Base-by-base conservation (phyloP, 176 grass and related monocot species). In the Musa itinerans region DNA sequence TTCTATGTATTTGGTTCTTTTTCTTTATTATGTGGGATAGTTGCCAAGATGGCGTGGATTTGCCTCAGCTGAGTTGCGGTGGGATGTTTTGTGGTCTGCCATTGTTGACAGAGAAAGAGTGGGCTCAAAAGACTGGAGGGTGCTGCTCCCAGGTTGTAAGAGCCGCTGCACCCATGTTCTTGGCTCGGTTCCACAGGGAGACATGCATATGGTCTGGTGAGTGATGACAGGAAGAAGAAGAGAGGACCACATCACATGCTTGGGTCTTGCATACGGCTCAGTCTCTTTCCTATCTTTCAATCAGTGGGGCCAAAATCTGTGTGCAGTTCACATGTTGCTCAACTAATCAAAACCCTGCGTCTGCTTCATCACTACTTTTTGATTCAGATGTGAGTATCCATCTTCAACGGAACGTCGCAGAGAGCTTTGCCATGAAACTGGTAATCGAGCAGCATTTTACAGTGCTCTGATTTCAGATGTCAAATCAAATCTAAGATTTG, bases 141-240 rank as follows among this genome's bases (percentile, higher is more conserved):
- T 10, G n/a, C 62, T 70, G 63, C 61, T 62, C 27, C 78, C 68
- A 72, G 50, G 68, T 69, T 69, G 10, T 56, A 9, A 43, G 20
- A 22, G 54, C 52, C 58, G 13, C 29, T 71, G 67, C 25, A 55
- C 65, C 67, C 78, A 73, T 80, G 78, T 72, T 80, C 67, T 72
- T 56, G 24, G 68, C 51, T 80, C 66, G 62, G 63, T 26, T 80
- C 68, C 78, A 80, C 78, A 80, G 63, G 77, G 52, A 29, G 34
- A n/a, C 4, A 56, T 76, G 74, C 53, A 21, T 3, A 57, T 58
- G 13, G 24, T n/a, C 14, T 75, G 53, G 29, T 50, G 74, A 49
- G 24, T 15, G 57, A n/a, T 59, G 57, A n/a, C 57, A 59, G 57
- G 57, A 59, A 74, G 21, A 29, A 23, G 20, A 75, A 3, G 17